Percentiles rank a stretch among this genome's conserved stretches.
These are phyloP conservation scores for Trapa bicornis DNA, from an alignment of 345 rosid genomes.

Conservation along the genomic window DNA sequence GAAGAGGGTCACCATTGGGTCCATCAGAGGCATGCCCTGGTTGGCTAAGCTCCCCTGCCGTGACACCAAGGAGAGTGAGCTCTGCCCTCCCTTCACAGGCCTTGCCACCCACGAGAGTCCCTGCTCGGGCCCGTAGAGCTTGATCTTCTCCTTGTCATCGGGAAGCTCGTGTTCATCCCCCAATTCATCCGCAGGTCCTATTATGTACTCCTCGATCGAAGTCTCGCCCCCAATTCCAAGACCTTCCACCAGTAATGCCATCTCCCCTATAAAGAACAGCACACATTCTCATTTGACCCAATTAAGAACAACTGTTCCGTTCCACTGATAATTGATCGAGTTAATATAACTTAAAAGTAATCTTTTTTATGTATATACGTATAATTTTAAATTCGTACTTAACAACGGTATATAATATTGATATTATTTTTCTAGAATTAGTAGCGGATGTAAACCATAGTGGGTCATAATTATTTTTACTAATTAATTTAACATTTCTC, in stretches of 20 bases:
- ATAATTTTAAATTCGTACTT: too few species aligned
- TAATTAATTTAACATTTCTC: too few species aligned
- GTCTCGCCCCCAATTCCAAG: conserved; percentile 86
- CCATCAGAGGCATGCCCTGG: conserved; percentile 59
- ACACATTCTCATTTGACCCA: background rate
- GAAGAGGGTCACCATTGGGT: conserved; percentile 82
- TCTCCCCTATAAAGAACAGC: conserved; percentile 51
- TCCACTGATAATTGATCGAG: too few species aligned
- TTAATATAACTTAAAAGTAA: too few species aligned
- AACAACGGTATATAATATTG: too few species aligned
- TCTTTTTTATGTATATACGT: too few species aligned
- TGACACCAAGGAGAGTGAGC: conserved; percentile 53
- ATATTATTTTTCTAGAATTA: too few species aligned
- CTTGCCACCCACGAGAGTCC: conserved; percentile 83
- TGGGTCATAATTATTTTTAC: too few species aligned
- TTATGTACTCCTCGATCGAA: conserved; percentile 76
- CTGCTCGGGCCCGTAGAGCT: conserved; percentile 61
- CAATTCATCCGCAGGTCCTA: conserved; percentile 61
- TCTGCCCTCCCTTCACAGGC: conserved; percentile 74
- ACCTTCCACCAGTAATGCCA: conserved; percentile 95
- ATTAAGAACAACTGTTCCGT: too few species aligned
- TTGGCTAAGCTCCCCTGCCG: conserved; percentile 77
- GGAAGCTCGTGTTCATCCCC: conserved; percentile 38
- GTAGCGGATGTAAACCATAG: too few species aligned
- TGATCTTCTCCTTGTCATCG: conserved; percentile 54